Evolutionary conservation across 2,329 filamentous ascomycete genomes (phyloP).

Genomic region (Paecilomyces formosus): DNA sequence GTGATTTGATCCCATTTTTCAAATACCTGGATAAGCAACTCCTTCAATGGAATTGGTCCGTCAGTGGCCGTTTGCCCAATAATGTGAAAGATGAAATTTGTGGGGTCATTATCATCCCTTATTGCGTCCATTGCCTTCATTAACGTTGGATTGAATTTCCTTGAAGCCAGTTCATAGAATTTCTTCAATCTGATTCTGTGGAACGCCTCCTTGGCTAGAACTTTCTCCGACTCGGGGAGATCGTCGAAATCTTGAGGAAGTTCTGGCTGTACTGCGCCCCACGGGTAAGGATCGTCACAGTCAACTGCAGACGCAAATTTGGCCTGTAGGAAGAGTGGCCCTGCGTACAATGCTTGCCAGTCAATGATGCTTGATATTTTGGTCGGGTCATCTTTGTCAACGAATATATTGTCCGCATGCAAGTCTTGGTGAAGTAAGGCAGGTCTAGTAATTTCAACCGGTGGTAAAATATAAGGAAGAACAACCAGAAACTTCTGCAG

Average conservation of each 20-base stretch:
- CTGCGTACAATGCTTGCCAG: conserved; percentile 16
- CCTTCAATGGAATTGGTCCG: conserved; percentile 12
- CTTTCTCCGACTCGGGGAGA: conserved; percentile 9
- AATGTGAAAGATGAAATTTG: conserved; percentile 14
- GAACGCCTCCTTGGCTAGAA: conserved; percentile 5
- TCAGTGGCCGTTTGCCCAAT: conserved; percentile 10
- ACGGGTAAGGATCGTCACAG: conserved; percentile 15
- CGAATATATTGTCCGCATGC: conserved; percentile 28
- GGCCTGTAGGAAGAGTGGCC: conserved; percentile 19
- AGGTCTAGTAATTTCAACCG: conserved; percentile 4
- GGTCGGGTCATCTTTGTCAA: conserved; percentile 16
- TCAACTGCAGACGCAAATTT: conserved; percentile 16
- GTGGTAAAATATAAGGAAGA: conserved; percentile 13
- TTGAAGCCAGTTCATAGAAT: conserved; percentile 15
- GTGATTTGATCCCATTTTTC: conserved; percentile 15
- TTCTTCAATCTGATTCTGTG: conserved; percentile 12
- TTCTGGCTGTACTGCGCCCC: conserved; percentile 16
- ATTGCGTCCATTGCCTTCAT: conserved; percentile 23
- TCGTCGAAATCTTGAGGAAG: conserved; percentile 16
- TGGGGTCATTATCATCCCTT: conserved; percentile 36
- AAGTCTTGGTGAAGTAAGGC: conserved; percentile 16
- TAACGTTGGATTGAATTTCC: conserved; percentile 15
- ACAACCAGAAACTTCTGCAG: conserved; percentile 12
- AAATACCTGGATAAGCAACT: conserved; percentile 18
- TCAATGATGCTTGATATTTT: conserved; percentile 19